Base-by-base conservation (phyloP, 208 protist species). In the Leishmania guyanensis region DNA sequence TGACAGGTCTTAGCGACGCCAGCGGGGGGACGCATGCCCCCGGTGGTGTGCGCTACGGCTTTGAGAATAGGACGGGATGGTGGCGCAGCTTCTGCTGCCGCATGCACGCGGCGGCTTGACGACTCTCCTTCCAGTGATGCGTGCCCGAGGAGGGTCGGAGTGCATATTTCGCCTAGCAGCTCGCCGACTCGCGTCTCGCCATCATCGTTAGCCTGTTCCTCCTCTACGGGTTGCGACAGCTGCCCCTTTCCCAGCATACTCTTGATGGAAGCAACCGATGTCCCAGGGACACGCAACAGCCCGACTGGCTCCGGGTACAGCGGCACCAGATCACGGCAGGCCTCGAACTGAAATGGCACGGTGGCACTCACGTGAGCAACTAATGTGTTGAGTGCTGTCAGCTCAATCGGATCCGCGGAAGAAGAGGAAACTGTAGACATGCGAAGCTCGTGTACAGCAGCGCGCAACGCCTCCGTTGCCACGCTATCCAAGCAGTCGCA, bases 301-400 rank as follows among this genome's bases (percentile, higher is more conserved):
- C 76, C 81, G 3, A 51, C 50, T 1, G 81, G 81, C 60, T 80
- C 81, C 26, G 81, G 76, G 70, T 84, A 84, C 54, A 84, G 60
- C 4, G 20, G 16, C 16, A 48, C 62, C 9, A 84, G 58, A 33
- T 81, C 82, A 68, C 62, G 71, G 58, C 77, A 81, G 62, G 53
- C 17, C 29, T 50, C 14, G 65, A 86, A 86, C 56, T 86, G 51
- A 62, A 86, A 86, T 6, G 83, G 83, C 12, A 86, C 60, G 60
- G 83, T 26, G 20, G 78, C 74, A 74, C 78, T 84, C 46, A 68
- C 69, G 50, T 71, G 60, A 9, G 36, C 56, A n/a, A 83, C 39
- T 2, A 83, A n/a, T 36, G 36, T 65, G 68, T 80, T 48, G 14
- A 86, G 60, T 39, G 56, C 60, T 33, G 1, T 29, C 48, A 64